These are phyloP conservation scores for Colletotrichum graminicola DNA, from an alignment of 2,329 filamentous ascomycete species.

Conservation along the genomic window DNA sequence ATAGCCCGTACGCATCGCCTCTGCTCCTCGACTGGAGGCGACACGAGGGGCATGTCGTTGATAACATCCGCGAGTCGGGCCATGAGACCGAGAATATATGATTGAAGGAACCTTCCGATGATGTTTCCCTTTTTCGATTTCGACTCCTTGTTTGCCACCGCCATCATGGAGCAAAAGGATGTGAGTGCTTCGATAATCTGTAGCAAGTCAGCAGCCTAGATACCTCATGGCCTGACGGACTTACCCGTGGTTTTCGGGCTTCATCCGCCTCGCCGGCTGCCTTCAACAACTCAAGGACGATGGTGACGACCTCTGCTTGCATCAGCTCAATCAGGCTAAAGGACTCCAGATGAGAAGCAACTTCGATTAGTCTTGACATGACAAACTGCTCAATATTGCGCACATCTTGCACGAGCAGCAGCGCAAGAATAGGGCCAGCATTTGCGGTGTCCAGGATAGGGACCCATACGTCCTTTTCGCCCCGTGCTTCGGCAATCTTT, in stretches of 20 bases:
- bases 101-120: slow-evolving; percentile 82
- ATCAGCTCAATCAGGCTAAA: slow-evolving; percentile 77
- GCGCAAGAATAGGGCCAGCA: slow-evolving; percentile 68
- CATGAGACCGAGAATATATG: slow-evolving; percentile 88
- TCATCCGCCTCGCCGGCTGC: slow-evolving; percentile 77
- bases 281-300: slow-evolving; percentile 86
- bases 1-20: slow-evolving; percentile 84
- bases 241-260: slow-evolving; percentile 68
- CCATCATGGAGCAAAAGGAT: slow-evolving; percentile 58
- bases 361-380: slow-evolving; percentile 75
- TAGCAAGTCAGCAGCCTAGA: not conserved
- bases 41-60: slow-evolving; percentile 71
- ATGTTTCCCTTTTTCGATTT: slow-evolving; percentile 66
- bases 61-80: slow-evolving; percentile 83
- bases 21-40: slow-evolving; percentile 74
- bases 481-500: slow-evolving; percentile 82
- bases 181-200: slow-evolving; percentile 63
- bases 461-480: slow-evolving; percentile 72
- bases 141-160: slow-evolving; percentile 55
- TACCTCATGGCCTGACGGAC: slow-evolving; percentile 45
- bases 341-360: slow-evolving; percentile 78
- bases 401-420: slow-evolving; percentile 69
- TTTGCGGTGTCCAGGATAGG: slow-evolving; percentile 69
- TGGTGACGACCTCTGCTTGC: slow-evolving; percentile 78
- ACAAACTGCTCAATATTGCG: slow-evolving; percentile 72